Evolutionary conservation across 2,329 filamentous ascomycete species (phyloP), one percentile per base, ranked within the genome.

Genomic region (Penicillium sp.): DNA sequence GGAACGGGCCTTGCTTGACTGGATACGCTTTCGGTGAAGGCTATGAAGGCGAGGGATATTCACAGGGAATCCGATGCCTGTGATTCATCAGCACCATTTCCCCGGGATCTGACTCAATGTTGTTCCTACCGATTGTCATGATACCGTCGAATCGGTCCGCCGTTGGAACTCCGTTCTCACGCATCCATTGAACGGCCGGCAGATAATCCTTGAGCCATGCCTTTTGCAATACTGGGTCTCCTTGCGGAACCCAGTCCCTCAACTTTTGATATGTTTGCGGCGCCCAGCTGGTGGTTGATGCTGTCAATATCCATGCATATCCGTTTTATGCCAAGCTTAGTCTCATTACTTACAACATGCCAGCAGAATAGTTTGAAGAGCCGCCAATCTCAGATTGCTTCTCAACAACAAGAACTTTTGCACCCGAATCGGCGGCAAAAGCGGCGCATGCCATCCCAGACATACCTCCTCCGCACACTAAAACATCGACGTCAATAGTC

Each of bases 391-490:
- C 38, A 2, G 21, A n/a, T 45, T 67, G 66, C 29, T 67, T 68
- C 50, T 68, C 66, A 5, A 63, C 60, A 1, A 68, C 60, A 6
- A 67, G 32, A 3, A 61, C 60, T 45, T 55, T 63, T 36, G 63
- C 65, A 36, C 65, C 66, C 14, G 65, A 56, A 10, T 62, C 54
- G 3, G 65, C 60, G 4, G 63, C 60, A 24, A 68, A 68, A 32
- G 66, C 59, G 43, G 66, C 63, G 43, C 66, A 67, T 42, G 66
- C 56, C 62, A 68, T 56, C 8, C 65, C 66, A 3, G 66, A 66
- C 66, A 68, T 68, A 24, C 66, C 66, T 22, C 63, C 66, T 11
- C 66, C 66, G 31, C 64, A 68, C n/a, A 68, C 61, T 8, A 68
- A 47, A 14, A 60, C 58, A 43, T 68, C 66, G 10, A 67, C 66